A percentile compares a stretch with the other conserved stretches of the same genome.
phyloP scores from a whole-genome alignment of 2,329 filamentous ascomycete genomes.

The Myriosclerotinia scirpicola region DNA sequence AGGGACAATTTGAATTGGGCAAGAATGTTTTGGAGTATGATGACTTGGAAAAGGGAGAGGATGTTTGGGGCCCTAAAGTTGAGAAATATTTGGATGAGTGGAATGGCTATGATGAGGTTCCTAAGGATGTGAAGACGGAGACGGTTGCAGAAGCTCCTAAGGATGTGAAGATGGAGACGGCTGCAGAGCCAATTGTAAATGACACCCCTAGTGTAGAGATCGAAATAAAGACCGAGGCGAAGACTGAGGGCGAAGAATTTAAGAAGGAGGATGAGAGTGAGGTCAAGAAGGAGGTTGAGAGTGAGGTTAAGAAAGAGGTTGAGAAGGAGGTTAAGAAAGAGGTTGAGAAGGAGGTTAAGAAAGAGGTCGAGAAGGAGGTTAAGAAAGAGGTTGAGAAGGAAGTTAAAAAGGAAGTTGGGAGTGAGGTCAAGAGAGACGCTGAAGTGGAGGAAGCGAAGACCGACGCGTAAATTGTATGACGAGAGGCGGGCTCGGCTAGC shows the following conservation, averaged over 20 bases:
- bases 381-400: not conserved
- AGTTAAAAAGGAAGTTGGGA: not conserved
- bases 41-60: constrained; percentile 73
- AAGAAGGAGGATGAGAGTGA: not conserved
- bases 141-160: not conserved
- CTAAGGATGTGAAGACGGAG: not conserved
- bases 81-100: constrained; percentile 51
- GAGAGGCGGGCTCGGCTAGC: not conserved
- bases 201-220: not conserved
- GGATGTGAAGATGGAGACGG: not conserved
- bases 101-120: constrained; percentile 18
- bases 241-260: not conserved
- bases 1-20: constrained; percentile 75
- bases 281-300: no score
- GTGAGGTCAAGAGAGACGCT: not conserved
- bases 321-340: not conserved
- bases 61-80: constrained; percentile 79
- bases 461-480: not conserved
- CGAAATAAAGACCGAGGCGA: not conserved
- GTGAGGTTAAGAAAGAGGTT: no score
- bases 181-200: not conserved
- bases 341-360: no score
- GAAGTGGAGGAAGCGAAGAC: not conserved
- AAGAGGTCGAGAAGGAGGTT: no score
- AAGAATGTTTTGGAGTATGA: constrained; percentile 76